These are phyloP conservation scores for Metarhizium album DNA, from an alignment of 2,329 filamentous ascomycete genomes.

Conservation along the genomic window DNA sequence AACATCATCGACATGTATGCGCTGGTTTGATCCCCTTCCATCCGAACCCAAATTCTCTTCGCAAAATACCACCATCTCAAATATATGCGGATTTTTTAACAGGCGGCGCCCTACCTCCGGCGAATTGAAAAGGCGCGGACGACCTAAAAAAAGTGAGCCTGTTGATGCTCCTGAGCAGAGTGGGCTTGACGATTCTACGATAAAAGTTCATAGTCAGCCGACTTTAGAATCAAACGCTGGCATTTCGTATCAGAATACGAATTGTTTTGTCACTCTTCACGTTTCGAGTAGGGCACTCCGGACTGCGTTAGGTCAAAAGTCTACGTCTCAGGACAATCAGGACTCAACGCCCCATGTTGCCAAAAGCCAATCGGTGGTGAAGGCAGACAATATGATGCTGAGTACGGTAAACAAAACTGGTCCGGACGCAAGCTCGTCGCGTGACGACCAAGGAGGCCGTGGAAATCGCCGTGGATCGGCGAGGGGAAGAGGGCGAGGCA, in stretches of 20 bases:
- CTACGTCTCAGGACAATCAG: neutral
- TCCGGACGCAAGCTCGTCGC: neutral
- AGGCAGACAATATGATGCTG: neutral
- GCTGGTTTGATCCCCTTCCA: conserved; percentile 6
- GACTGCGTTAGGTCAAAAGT: neutral
- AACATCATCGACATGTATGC: conserved; percentile 3
- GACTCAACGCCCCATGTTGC: neutral
- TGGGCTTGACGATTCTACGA: neutral
- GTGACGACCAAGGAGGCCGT: neutral
- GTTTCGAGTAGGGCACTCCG: conserved; percentile 2
- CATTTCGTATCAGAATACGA: neutral
- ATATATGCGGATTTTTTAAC: neutral
- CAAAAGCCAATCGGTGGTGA: neutral
- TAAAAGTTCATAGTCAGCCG: neutral
- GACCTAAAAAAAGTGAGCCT: neutral
- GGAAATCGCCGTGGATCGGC: conserved; percentile 8
- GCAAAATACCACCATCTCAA: neutral
- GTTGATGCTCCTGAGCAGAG: neutral
- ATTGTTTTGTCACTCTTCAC: conserved; percentile 1
- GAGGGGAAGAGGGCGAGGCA: conserved; percentile 7
- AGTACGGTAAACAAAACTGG: neutral
- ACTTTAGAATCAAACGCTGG: neutral
- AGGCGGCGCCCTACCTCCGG: neutral
- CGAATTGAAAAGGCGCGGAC: neutral
- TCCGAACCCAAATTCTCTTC: neutral